Evolutionary conservation across 495 filamentous ascomycete genomes (phyloP).

Genomic region (Evernia prunastri): DNA sequence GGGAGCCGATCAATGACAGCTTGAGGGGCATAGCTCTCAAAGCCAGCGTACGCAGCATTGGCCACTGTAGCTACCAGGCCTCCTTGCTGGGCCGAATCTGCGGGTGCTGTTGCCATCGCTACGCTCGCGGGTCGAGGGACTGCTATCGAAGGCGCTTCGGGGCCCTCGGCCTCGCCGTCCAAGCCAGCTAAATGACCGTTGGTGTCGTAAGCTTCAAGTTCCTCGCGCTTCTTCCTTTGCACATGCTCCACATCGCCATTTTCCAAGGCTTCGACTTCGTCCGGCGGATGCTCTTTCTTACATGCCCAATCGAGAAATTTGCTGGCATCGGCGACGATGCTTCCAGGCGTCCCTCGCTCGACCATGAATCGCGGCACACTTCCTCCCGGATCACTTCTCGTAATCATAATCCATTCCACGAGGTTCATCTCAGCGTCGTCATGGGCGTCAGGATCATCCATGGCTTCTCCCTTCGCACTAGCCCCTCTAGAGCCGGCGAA

Average conservation of each 20-base stretch:
- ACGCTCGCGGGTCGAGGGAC: not conserved
- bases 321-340: conserved; percentile 73
- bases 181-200: conserved; percentile 34
- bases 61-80: conserved; percentile 44
- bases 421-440: conserved; percentile 52
- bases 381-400: conserved; percentile 87
- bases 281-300: conserved; percentile 43
- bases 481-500: conserved; percentile 38
- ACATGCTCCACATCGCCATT: conserved; percentile 21
- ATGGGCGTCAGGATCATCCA: conserved; percentile 32
- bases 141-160: conserved; percentile 2
- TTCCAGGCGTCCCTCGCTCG: conserved; percentile 79
- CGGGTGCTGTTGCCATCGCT: conserved; percentile 25
- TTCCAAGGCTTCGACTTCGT: conserved; percentile 31
- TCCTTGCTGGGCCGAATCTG: conserved; percentile 20
- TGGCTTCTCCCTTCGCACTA: conserved; percentile 36
- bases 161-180: conserved; percentile 20
- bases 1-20: conserved; percentile 46
- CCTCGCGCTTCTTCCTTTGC: conserved; percentile 7
- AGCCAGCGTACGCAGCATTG: conserved; percentile 35
- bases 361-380: conserved; percentile 92
- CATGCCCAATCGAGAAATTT: conserved; percentile 86
- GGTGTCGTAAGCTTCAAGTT: conserved; percentile 30
- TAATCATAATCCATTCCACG: conserved; percentile 96
- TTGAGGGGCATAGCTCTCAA: conserved; percentile 42